Base-by-base conservation (phyloP, 2,329 filamentous ascomycete species). In the Aureobasidium leucospermi region DNA sequence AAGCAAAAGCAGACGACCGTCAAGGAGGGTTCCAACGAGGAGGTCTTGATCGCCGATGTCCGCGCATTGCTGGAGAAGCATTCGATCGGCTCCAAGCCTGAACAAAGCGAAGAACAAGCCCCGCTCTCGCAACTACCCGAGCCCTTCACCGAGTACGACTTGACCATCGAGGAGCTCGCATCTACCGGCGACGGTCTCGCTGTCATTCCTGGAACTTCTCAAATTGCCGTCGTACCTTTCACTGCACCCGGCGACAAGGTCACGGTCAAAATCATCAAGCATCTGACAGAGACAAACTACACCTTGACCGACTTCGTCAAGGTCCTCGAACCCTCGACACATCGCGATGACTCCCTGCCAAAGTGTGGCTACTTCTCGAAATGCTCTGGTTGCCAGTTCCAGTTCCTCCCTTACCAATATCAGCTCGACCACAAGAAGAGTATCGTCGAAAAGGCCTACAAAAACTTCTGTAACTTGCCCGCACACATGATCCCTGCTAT, bases 351-450 rank as follows among this genome's bases (percentile, higher is more conserved):
- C 67, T 79, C 81, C 39, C 84, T 89, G 23, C 81, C 96, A 66
- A 81, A 81, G 60, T 99, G 94, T 77, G 81, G 84, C 67, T 97
- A 99, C 78, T 99, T 99, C 70, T 78, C 84, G 42, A 82, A 80
- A 58, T 99, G 94, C 74, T 89, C 88, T 9, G 94, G 94, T 34
- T 99, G 94, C 71, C 94, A 99, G 75, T 92, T 97, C 73, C 94
- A 99, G 77, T 96, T 97, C 90, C 83, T 99, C 63, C 85, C 90
- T 58, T 97, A 97, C 73, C 75, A 81, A 32, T 88, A 91, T 67
- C 94, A 99, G 73, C 83, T 99, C 31, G 79, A 79, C 46, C 87
- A 93, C 74, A 99, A 99, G 78, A 85, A 83, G 70, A 81, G 82
- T 61, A 88, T 97, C 62, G 86, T 99, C 47, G 89, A 96, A 69